phyloP scores from a whole-genome alignment of 2,329 filamentous ascomycete genomes.

The Xylariaceae sp. region DNA sequence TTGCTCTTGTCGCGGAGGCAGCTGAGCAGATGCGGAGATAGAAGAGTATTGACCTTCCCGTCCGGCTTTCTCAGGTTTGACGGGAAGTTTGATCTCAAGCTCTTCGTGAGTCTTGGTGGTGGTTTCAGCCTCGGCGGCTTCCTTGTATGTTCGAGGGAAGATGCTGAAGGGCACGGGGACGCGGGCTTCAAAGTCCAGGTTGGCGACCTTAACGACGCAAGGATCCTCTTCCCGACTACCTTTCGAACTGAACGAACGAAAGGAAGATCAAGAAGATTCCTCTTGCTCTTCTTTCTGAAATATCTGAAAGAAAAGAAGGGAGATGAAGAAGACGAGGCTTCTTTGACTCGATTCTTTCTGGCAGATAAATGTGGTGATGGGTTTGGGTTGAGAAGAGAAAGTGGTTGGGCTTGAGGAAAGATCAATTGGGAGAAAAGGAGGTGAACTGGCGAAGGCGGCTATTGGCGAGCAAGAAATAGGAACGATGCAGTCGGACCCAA shows the following conservation, averaged over 20 bases:
- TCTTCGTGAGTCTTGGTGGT: slow-evolving; percentile 82
- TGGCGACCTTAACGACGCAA: slow-evolving; percentile 75
- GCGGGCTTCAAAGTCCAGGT: slow-evolving; percentile 99
- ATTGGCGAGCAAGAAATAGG: slow-evolving; percentile 45
- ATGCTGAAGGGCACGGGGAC: slow-evolving; percentile 99
- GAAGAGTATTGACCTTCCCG: slow-evolving; percentile 95
- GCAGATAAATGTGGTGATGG: slow-evolving; percentile 36
- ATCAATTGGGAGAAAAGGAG: slow-evolving; percentile 42
- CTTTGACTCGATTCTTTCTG: slow-evolving; percentile 47
- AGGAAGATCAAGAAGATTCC: slow-evolving; percentile 70
- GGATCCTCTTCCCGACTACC: slow-evolving; percentile 55
- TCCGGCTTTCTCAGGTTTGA: slow-evolving; percentile 80
- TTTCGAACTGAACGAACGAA: slow-evolving; percentile 55
- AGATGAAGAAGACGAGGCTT: slow-evolving; percentile 48
- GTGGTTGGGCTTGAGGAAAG: slow-evolving; percentile 30
- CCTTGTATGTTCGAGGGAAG: slow-evolving; percentile 97
- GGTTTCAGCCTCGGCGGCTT: slow-evolving; percentile 56
- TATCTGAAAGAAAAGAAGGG: slow-evolving; percentile 51
- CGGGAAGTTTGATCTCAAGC: slow-evolving; percentile 78
- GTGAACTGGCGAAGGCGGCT: slow-evolving; percentile 41
- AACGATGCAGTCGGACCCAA: slow-evolving; percentile 28
- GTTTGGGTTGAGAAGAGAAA: slow-evolving; percentile 36
- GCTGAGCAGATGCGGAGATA: slow-evolving; percentile 66
- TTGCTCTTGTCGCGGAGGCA: slow-evolving; percentile 69
- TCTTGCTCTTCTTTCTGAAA: slow-evolving; percentile 66